Percentiles rank a stretch among this genome's conserved stretches.
phyloP scores from a whole-genome alignment of 1,284 basidiomycete species.

The Phellopilus nigrolimitatus region DNA sequence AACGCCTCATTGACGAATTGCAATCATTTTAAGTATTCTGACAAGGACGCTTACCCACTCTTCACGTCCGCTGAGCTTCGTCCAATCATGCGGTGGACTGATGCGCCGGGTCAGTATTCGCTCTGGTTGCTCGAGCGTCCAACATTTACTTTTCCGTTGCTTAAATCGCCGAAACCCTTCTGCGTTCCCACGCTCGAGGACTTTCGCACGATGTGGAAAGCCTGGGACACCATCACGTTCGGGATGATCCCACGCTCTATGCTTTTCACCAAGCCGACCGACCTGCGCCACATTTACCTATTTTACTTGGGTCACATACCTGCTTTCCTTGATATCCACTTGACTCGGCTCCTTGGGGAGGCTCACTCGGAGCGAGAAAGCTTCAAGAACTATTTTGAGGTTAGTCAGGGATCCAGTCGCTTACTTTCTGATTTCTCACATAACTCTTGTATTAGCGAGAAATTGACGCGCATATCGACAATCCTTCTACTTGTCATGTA shows the following conservation, averaged over 20 bases:
- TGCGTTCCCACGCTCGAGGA: conserved; percentile 74
- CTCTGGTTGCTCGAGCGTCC: conserved; percentile 92
- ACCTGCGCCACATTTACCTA: conserved; percentile 84
- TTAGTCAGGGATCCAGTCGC: conserved; percentile 29
- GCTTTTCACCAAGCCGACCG: conserved; percentile 90
- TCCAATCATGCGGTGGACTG: conserved; percentile 84
- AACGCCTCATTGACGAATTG: not conserved
- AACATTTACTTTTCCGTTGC: conserved; percentile 66
- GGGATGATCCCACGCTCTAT: conserved; percentile 86
- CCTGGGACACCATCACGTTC: conserved; percentile 86
- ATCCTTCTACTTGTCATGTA: conserved; percentile 81
- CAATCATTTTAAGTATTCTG: conserved; percentile 64
- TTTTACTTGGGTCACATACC: conserved; percentile 93
- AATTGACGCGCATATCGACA: conserved; percentile 92
- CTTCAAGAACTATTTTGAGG: conserved; percentile 87
- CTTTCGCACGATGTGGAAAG: conserved; percentile 82
- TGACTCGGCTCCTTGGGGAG: conserved; percentile 72
- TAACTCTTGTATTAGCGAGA: conserved; percentile 58
- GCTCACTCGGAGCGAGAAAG: conserved; percentile 77
- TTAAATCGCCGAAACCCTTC: conserved; percentile 41
- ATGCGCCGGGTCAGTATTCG: conserved; percentile 70
- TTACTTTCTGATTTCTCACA: not conserved
- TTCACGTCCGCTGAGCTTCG: conserved; percentile 81
- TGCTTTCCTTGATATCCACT: conserved; percentile 87
- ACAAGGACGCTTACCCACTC: conserved; percentile 64